Conservation (phyloP, 1,139 yeast genomes). For the Nakaseomyces nivariensis region DNA sequence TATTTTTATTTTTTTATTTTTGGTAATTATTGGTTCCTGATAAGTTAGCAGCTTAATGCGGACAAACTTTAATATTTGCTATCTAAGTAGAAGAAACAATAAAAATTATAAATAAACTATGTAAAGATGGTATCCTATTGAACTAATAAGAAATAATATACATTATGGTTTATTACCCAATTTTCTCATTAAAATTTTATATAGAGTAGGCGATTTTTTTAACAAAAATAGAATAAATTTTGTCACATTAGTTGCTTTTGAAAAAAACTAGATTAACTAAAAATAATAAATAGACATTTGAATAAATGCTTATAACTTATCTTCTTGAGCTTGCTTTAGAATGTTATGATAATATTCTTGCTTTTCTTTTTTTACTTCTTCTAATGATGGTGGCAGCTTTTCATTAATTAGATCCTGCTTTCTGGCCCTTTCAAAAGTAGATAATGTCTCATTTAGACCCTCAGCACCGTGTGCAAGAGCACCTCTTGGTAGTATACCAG, state of each 20-base stretch:
- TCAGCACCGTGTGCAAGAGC: constrained; percentile 75
- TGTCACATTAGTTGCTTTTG: no score
- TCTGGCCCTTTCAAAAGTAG: constrained; percentile 76
- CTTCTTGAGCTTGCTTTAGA: constrained; percentile 3
- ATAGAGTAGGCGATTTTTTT: no score
- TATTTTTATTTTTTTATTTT: neutral
- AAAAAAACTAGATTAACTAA: no score
- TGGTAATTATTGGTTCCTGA: neutral
- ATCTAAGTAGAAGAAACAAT: neutral
- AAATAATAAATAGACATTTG: neutral
- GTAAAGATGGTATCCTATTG: no score
- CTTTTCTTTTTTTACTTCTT: constrained; percentile 42
- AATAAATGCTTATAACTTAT: neutral
- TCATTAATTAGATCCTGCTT: constrained; percentile 77
- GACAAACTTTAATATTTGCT: no score
- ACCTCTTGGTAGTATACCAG: constrained; percentile 77
- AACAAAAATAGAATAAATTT: no score
- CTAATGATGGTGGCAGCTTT: constrained; percentile 75
- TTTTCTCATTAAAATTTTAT: no score
- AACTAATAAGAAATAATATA: no score
- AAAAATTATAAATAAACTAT: neutral
- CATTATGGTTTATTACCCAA: no score
- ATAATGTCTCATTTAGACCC: constrained; percentile 62
- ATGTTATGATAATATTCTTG: constrained; percentile 34
- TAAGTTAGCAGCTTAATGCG: neutral